Evolutionary conservation across 2,329 filamentous ascomycete species (phyloP).

Genomic region (Penicillium sp.): DNA sequence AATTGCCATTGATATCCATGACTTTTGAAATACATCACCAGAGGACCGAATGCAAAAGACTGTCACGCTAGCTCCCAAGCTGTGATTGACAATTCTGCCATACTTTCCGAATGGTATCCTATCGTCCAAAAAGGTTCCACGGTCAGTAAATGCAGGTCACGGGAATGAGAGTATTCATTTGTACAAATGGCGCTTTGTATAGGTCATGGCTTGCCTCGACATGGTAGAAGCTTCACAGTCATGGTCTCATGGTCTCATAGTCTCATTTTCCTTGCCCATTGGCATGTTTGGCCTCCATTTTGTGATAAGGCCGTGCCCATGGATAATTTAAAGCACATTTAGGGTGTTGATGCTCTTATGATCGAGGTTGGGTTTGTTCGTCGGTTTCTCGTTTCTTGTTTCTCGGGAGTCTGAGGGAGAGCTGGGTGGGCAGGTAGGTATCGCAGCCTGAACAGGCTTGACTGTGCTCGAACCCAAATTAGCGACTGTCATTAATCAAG

Average conservation of each 20-base stretch:
- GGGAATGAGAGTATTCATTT: neutral
- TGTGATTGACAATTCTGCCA: neutral
- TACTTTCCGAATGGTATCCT: neutral
- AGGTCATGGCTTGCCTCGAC: neutral
- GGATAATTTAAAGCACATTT: neutral
- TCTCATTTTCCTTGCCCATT: neutral
- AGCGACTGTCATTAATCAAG: neutral
- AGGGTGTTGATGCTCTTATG: neutral
- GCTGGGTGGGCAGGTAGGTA: neutral
- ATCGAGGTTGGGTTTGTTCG: neutral
- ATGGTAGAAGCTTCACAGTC: neutral
- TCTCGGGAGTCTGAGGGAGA: neutral
- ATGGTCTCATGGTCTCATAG: neutral
- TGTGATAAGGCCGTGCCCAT: neutral
- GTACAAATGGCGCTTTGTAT: neutral
- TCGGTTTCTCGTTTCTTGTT: neutral
- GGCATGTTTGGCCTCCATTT: neutral
- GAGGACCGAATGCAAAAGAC: neutral
- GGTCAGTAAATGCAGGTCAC: neutral
- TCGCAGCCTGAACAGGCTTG: neutral
- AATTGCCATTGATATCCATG: neutral
- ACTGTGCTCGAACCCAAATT: neutral
- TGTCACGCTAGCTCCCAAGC: neutral
- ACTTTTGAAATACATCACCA: neutral
- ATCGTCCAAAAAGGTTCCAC: neutral